Base-by-base conservation (phyloP, 768 basidiomycete genomes). In the Pluteus cervinus region DNA sequence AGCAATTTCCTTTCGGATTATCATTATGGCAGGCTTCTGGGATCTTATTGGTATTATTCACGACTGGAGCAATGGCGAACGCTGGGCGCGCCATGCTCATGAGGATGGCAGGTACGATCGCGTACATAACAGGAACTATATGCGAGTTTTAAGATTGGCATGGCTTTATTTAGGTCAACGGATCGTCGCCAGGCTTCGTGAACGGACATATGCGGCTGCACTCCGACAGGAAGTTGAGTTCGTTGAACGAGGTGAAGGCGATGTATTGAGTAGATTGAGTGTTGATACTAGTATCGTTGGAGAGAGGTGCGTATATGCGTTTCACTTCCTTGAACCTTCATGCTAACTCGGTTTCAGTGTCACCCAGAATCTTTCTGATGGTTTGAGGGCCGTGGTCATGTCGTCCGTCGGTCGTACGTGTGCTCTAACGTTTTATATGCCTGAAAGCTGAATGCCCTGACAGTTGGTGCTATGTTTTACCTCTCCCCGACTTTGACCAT, bases 401-500 rank as follows among this genome's bases (percentile, higher is more conserved):
- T 88, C 91, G 22, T 79, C 84, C n/a, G 92, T 91, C 47, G 94
- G 94, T 36, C 69, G 90, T 92, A 58, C 58, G 86, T 70, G 16
- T 28, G 18, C n/a, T 24, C 7, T 22, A 2, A 32, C 33, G 9
- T 23, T 16, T 17, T 14, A 21, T 17, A 29, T 16, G 3, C 17
- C 24, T 9, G n/a, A 9, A 20, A n/a, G 7, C 17, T 36, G 10
- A 44, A 20, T 14, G 16, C 15, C 14, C 22, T 31, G 38, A 5
- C 49, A 86, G 91, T 97, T 45, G 89, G 86, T 31, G 88, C 90
- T 28, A 99, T 97, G 94, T 79, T 97, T 49, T 93, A 84, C 59
- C 75, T 94, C 38, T 93, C 86, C 1, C 86, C 87, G 0, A 83
- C 81, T 28, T 64, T 99, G 42, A 98, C 94, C 0, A 56, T 85